Base-by-base conservation (phyloP, 2,329 filamentous ascomycete genomes). In the Sphaerostilbella broomeana region DNA sequence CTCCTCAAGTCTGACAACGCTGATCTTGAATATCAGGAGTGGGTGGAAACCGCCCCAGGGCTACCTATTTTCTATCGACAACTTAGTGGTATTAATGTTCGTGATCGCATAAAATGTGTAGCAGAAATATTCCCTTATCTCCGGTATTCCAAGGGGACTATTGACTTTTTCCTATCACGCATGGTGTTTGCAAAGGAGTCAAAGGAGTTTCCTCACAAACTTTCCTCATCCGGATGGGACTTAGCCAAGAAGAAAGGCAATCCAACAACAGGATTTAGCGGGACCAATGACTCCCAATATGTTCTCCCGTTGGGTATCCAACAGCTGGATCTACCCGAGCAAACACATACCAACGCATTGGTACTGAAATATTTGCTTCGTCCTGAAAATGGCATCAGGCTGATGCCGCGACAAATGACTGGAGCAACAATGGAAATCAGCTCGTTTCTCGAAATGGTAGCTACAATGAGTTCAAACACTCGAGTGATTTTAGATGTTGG, bases 401-500 rank as follows among this genome's bases (percentile, higher is more conserved):
- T 79, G 0, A 67, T 57, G 1, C 73, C 82, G 0, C 26, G 81
- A 0, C 69, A 77, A 42, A 63, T 68, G 30, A 32, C 15, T 18
- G 30, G 13, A 13, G 13, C 8, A 9, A 32, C 15, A 3, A 13
- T 32, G 13, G 30, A 19, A 18, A 32, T 13, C 13, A 18, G 20
- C 8, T 81, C 43, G 75, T 1, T 82, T 0, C 49, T 86, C 0
- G 19, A 58, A 0, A 51, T 25, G 2, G 30, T 81, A 0, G 52
- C 61, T 0, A 28, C 28, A 0, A 53, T 72, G 22, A 17, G 62
- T 0, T 65, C 63, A 0, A 50, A 58, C 0, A 61, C 73, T 0
- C 66, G 69, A 3, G 80, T 86, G 0, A 70, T 87, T 1, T 64
- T 87, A 0, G 82, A 88, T 47, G 81, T 82, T 0, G 83, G 84